These are phyloP conservation scores for Nemania sp. DNA, from an alignment of 2,329 filamentous ascomycete species.

Conservation along the genomic window DNA sequence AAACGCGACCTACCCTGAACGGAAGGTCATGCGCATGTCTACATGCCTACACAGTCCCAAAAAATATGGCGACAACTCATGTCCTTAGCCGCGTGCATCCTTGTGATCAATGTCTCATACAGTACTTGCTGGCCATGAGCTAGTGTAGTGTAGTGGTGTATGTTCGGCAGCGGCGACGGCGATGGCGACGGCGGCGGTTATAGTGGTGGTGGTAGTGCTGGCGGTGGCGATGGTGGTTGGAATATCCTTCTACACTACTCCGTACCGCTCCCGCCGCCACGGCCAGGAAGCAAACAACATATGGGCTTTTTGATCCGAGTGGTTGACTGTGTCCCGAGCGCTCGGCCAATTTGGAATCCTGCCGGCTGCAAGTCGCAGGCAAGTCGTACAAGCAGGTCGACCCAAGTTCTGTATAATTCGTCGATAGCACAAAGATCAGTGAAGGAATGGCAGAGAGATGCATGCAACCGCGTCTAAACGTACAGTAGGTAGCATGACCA, in stretches of 20 bases:
- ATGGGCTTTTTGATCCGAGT: conserved; percentile 15
- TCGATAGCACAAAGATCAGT: too few species aligned
- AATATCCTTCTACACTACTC: too few species aligned
- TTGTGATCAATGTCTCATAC: background rate
- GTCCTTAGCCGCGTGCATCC: conserved; percentile 10
- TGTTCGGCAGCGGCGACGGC: background rate
- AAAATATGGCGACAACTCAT: background rate
- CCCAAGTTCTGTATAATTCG: background rate
- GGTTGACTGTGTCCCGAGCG: conserved; percentile 8
- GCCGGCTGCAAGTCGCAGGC: conserved; percentile 11
- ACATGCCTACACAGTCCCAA: background rate
- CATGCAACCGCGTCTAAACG: conserved; percentile 14
- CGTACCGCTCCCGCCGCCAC: background rate
- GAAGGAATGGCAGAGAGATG: too few species aligned
- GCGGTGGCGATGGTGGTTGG: conserved; percentile 9
- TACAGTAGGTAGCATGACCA: too few species aligned
- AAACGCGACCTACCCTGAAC: conserved; percentile 1
- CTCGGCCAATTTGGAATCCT: conserved; percentile 25
- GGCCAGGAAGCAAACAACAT: background rate
- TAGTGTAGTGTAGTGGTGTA: too few species aligned
- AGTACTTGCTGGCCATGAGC: too few species aligned
- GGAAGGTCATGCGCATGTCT: background rate
- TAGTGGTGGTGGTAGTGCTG: background rate
- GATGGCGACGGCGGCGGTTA: background rate
- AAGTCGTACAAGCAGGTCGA: too few species aligned